phyloP scores from a whole-genome alignment of 768 basidiomycete species.

The Kockovaella imperatae region DNA sequence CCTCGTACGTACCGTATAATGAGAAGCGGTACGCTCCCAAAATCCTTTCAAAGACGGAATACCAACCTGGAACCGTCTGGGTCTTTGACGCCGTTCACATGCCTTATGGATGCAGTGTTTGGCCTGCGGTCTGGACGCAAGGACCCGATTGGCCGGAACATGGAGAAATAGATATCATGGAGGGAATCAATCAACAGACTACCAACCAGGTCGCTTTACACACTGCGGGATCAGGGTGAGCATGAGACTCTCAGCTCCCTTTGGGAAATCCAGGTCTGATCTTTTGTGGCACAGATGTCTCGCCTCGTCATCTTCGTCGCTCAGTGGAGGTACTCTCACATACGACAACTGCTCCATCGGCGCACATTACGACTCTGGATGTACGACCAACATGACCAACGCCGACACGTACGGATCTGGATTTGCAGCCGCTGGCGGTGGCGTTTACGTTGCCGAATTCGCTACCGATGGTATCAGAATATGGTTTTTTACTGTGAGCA shows the following conservation, averaged over 20 bases:
- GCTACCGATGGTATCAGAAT: conserved; percentile 52
- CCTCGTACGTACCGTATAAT: conserved; percentile 34
- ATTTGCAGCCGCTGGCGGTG: conserved; percentile 62
- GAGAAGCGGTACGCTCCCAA: conserved; percentile 44
- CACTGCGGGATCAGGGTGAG: conserved; percentile 50
- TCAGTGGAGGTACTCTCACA: conserved; percentile 38
- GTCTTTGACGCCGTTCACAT: conserved; percentile 41
- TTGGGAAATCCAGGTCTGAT: background rate
- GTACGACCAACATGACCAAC: conserved; percentile 55
- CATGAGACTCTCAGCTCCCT: background rate
- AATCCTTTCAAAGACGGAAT: conserved; percentile 35
- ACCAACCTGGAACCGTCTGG: conserved; percentile 39
- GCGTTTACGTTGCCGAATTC: conserved; percentile 68
- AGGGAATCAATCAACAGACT: conserved; percentile 64
- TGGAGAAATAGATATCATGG: conserved; percentile 68
- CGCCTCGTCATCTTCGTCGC: conserved; percentile 5
- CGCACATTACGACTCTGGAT: conserved; percentile 53
- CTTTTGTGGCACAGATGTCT: conserved; percentile 13
- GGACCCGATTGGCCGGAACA: conserved; percentile 27
- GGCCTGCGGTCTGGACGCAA: conserved; percentile 40
- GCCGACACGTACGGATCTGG: conserved; percentile 57
- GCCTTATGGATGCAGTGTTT: conserved; percentile 56
- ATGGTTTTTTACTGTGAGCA: conserved; percentile 56
- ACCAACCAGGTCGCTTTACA: conserved; percentile 69
- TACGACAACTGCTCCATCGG: conserved; percentile 50